A percentile compares a stretch with the other conserved stretches of the same genome.
phyloP scores from a whole-genome alignment of 139 green algal genomes.

The Protoeuglena noctilucae region DNA sequence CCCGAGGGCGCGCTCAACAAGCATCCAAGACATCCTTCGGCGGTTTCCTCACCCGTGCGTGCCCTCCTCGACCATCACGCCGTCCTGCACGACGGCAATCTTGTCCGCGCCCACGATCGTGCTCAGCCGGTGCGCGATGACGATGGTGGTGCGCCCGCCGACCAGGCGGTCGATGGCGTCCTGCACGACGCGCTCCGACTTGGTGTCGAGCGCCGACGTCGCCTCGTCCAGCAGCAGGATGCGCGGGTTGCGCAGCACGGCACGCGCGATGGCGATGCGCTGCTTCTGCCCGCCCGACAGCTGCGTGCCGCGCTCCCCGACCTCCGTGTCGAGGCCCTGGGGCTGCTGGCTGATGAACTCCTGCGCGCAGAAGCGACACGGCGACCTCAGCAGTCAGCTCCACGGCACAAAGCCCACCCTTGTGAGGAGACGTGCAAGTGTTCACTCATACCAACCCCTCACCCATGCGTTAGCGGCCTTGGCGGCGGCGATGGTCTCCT shows the following conservation, averaged over 20 bases:
- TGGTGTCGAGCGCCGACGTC: constrained; percentile 46
- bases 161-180: constrained; percentile 43
- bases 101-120: constrained; percentile 5
- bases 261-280: constrained; percentile 55
- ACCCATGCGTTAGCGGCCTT: constrained; percentile 29
- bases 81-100: constrained; percentile 14
- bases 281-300: constrained; percentile 9
- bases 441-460: neutral
- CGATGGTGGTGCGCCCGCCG: constrained; percentile 19
- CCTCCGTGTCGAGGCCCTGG: constrained; percentile 7
- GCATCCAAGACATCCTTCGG: too few species aligned
- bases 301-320: constrained; percentile 14
- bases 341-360: constrained; percentile 25
- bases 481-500: constrained; percentile 13
- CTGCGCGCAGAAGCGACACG: too few species aligned
- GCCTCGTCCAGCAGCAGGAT: constrained; percentile 63
- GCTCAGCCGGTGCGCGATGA: constrained; percentile 5
- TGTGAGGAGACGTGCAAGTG: neutral
- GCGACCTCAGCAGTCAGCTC: neutral
- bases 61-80: constrained; percentile 17
- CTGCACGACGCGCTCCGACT: constrained; percentile 34
- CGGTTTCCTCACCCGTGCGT: too few species aligned
- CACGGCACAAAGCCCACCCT: neutral
- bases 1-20: too few species aligned
- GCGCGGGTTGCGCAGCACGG: constrained; percentile 51